Percentiles rank a stretch among this genome's conserved stretches.
phyloP scores from a whole-genome alignment of 2,329 filamentous ascomycete genomes.

The Plectosphaerella sp. region DNA sequence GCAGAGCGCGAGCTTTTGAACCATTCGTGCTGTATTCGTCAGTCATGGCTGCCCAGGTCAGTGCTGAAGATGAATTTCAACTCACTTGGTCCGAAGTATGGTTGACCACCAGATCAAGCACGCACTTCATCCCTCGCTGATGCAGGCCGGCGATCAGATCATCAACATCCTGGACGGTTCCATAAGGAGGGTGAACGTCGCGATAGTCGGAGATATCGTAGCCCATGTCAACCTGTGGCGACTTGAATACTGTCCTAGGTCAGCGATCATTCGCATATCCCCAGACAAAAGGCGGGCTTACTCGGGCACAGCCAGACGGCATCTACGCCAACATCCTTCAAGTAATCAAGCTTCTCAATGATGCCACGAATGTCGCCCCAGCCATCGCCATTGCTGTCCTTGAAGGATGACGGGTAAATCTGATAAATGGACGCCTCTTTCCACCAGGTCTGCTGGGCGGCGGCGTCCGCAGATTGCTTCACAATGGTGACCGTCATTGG shows the following conservation, averaged over 20 bases:
- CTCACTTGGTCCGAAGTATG: slow-evolving; percentile 22
- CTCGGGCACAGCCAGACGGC: slow-evolving; percentile 19
- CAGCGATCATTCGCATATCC: neutral
- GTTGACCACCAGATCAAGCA: slow-evolving; percentile 24
- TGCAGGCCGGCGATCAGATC: slow-evolving; percentile 55
- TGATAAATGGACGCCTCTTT: slow-evolving; percentile 51
- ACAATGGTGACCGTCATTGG: no score
- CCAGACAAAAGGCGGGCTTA: slow-evolving; percentile 19
- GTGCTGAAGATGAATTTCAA: neutral
- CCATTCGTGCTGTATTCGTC: slow-evolving; percentile 54
- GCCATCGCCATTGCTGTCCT: slow-evolving; percentile 16
- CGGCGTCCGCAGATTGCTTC: no score
- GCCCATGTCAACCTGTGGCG: slow-evolving; percentile 57
- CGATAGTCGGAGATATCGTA: slow-evolving; percentile 61
- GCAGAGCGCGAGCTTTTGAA: slow-evolving; percentile 60
- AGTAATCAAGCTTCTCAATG: slow-evolving; percentile 19
- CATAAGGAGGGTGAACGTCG: slow-evolving; percentile 43
- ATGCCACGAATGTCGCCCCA: slow-evolving; percentile 16
- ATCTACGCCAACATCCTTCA: slow-evolving; percentile 15
- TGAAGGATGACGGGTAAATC: slow-evolving; percentile 41
- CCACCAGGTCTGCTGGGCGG: slow-evolving; percentile 36
- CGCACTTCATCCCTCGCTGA: slow-evolving; percentile 19
- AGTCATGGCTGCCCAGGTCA: neutral
- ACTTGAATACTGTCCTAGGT: slow-evolving; percentile 16
- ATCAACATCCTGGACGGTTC: slow-evolving; percentile 62